Evolutionary conservation across 1,284 basidiomycete species (phyloP).

Genomic region (Polyporus tsugae): DNA sequence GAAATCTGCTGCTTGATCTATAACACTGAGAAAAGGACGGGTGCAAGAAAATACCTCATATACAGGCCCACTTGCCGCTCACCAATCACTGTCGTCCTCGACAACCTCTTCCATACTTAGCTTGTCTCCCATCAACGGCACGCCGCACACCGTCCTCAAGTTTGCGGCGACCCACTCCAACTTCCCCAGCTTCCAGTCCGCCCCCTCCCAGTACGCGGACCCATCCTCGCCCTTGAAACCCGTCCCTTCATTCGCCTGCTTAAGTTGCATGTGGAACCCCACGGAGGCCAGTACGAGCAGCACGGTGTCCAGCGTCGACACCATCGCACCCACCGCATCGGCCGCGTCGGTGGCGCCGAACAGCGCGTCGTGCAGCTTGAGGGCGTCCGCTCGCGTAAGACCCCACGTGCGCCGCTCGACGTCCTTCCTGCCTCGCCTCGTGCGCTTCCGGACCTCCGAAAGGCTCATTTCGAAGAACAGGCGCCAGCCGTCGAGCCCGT

Average conservation of each 20-base stretch:
- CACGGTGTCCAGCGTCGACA: slow-evolving; percentile 3
- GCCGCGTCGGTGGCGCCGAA: slow-evolving; percentile 2
- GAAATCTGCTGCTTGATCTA: too few relatives aligned
- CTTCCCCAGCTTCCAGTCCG: neutral
- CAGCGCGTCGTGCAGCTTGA: slow-evolving; percentile 7
- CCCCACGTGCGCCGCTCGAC: slow-evolving; percentile 1
- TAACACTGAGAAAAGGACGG: too few relatives aligned
- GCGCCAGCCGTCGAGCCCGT: slow-evolving; percentile 13
- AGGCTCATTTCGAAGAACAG: slow-evolving; percentile 15
- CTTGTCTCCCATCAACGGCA: neutral
- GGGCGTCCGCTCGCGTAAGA: neutral
- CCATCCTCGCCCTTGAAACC: neutral
- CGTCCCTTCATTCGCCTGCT: neutral
- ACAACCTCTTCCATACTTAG: neutral
- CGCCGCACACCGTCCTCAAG: neutral
- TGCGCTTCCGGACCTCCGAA: neutral
- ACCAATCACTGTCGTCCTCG: slow-evolving; percentile 5
- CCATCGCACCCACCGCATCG: slow-evolving; percentile 3
- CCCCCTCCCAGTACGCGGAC: neutral
- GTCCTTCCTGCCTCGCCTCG: neutral
- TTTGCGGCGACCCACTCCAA: neutral
- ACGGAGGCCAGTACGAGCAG: slow-evolving; percentile 7
- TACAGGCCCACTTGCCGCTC: neutral
- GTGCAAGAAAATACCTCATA: neutral
- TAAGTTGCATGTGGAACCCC: slow-evolving; percentile 3